Evolutionary conservation across 2,329 filamentous ascomycete genomes (phyloP), one percentile per base, ranked within the genome.

Genomic region (Clarireedia paspali): DNA sequence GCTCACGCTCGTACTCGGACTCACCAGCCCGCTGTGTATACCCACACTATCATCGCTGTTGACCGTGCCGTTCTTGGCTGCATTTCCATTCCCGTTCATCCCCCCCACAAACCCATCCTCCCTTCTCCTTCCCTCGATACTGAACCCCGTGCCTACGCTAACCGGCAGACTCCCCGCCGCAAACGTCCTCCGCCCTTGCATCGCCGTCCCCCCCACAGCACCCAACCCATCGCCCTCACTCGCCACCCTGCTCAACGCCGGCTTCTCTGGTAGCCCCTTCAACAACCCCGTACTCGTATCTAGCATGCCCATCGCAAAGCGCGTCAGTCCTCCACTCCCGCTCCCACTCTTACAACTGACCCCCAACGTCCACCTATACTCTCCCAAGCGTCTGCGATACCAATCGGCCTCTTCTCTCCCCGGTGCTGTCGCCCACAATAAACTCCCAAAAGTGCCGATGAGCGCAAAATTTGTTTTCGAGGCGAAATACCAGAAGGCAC

Each of bases 301-400:
- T 45, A 91, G 73, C 77, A 88, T 89, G 2, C 84, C 84, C 75
- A 90, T 85, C n/a, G 87, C 87, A 63, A 89, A 89, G 59, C 82
- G 78, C 0, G 83, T 85, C 53, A 85, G 66, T 1, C 78, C 76
- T 54, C 76, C 77, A 63, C 81, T 80, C 0, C 60, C 63, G 17
- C 61, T 61, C 2, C 57, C 56, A 58, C 59, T 73, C 69, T 90
- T 89, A 46, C 83, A 85, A 71, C 87, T 91, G 48, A 97, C 91
- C 7, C 87, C 87, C 55, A 97, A 76, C 9, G 92, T 96, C 92
- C 92, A 99, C 50, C 90, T 82, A 68, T 96, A 97, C 72, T 99
- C 92, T 58, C 84, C 85, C 23, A 97, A 73, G 1, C 92, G 79
- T 12, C 88, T 81, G 39, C 89, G 84, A 72, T 97, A 99, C 79